phyloP scores from a whole-genome alignment of 805 yeast genomes.

The Candida sithepensis region DNA sequence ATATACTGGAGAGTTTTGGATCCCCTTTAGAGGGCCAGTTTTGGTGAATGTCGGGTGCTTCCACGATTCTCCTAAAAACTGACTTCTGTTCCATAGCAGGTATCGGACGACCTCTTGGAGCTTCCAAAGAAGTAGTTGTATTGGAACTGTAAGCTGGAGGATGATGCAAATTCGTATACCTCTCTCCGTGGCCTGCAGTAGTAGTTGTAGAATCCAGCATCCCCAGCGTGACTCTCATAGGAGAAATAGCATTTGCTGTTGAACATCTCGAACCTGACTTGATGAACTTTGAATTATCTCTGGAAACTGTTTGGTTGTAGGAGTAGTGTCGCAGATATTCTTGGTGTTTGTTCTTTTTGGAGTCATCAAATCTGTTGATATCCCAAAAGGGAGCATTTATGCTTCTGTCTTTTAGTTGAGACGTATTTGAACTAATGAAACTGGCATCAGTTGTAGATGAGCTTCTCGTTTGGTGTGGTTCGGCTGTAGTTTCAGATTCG shows the following conservation, averaged over 20 bases:
- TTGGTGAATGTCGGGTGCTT: conserved; percentile 5
- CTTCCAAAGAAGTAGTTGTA: neutral
- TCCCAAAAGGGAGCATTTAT: neutral
- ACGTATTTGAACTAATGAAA: neutral
- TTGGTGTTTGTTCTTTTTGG: neutral
- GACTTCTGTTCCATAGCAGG: neutral
- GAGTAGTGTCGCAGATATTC: neutral
- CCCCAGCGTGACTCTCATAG: neutral
- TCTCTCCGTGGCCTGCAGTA: too few species aligned
- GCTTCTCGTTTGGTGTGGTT: neutral
- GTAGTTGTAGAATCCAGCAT: neutral
- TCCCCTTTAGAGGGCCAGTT: neutral
- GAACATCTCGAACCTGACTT: neutral
- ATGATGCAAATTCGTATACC: too few species aligned
- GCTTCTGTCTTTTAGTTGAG: neutral
- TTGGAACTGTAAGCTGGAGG: too few species aligned
- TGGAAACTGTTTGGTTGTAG: neutral
- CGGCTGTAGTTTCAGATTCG: neutral
- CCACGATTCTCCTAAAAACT: neutral
- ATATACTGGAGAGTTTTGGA: too few species aligned
- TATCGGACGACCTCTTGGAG: neutral
- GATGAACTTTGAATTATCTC: neutral
- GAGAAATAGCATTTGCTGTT: neutral
- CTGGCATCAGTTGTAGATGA: neutral
- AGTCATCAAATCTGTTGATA: neutral